Conservation (phyloP, 2,329 filamentous ascomycete genomes). For the Didymella exigua region DNA sequence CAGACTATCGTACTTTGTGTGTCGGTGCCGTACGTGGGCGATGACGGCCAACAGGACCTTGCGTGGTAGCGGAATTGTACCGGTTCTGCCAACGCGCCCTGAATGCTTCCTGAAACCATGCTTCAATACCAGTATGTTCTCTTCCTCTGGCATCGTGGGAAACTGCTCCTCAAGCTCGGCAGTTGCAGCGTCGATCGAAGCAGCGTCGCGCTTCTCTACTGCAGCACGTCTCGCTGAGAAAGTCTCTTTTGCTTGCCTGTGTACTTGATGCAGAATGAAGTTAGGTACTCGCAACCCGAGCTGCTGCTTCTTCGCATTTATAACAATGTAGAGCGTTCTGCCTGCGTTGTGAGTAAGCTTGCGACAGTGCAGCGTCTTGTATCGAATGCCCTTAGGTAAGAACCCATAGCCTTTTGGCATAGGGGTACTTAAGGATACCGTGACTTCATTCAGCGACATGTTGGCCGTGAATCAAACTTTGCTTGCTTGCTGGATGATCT, state of each 20-base stretch:
- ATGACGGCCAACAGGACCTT: conserved; percentile 56
- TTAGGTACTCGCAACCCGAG: conserved; percentile 54
- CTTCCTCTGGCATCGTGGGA: conserved; percentile 48
- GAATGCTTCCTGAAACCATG: conserved; percentile 55
- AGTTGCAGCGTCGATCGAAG: conserved; percentile 27
- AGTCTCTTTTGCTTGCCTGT: conserved; percentile 48
- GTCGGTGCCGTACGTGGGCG: conserved; percentile 57
- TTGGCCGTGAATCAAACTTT: neutral
- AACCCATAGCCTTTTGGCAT: conserved; percentile 43
- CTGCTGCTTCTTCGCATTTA: conserved; percentile 29
- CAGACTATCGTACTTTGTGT: conserved; percentile 56
- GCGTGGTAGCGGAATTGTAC: conserved; percentile 45
- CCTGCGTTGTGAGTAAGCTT: conserved; percentile 39
- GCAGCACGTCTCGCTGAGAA: conserved; percentile 48
- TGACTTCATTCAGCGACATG: conserved; percentile 27
- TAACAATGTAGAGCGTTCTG: conserved; percentile 37
- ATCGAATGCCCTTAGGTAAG: conserved; percentile 41
- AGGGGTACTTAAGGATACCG: conserved; percentile 23
- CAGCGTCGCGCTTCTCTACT: conserved; percentile 41
- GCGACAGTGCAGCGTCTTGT: conserved; percentile 44
- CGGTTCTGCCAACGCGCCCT: conserved; percentile 56
- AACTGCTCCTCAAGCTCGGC: conserved; percentile 49
- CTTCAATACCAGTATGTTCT: conserved; percentile 45
- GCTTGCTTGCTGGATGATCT: neutral
- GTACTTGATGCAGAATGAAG: conserved; percentile 48